phyloP scores from a whole-genome alignment of 768 basidiomycete species.

The Boletus coccyginus region DNA sequence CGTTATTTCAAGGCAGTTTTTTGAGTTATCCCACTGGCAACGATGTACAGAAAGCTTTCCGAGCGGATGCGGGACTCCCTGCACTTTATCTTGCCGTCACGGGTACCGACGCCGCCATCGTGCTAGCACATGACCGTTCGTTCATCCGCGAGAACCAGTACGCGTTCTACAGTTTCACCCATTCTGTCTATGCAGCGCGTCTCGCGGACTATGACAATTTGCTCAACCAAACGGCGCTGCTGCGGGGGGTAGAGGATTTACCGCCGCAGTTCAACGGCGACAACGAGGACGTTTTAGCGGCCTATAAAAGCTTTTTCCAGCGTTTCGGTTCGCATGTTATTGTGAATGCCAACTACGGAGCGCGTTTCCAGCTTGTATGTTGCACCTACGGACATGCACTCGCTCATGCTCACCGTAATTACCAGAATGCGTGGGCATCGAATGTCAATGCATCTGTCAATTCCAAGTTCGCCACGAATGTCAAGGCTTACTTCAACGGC shows the following conservation, averaged over 20 bases:
- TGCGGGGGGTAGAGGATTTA: constrained; percentile 1
- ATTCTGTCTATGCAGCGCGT: not conserved
- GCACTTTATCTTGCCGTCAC: constrained; percentile 5
- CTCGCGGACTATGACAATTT: not conserved
- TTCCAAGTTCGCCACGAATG: not conserved
- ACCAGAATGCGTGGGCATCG: constrained; percentile 2
- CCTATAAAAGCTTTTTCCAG: not conserved
- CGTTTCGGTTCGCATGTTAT: constrained; percentile 2
- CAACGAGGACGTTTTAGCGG: not conserved
- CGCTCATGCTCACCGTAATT: no score
- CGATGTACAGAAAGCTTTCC: not conserved
- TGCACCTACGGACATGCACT: not conserved
- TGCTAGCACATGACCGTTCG: not conserved
- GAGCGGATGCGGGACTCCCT: not conserved
- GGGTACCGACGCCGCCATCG: not conserved
- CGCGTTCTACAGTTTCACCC: not conserved
- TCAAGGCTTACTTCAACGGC: constrained; percentile 3
- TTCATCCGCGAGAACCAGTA: constrained; percentile 1
- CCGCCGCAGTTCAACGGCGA: not conserved
- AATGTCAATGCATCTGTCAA: not conserved
- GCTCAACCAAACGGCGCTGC: not conserved
- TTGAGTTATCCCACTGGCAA: not conserved
- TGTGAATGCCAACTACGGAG: constrained; percentile 2
- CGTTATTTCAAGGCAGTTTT: not conserved
- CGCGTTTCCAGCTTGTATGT: constrained; percentile 1